Evolutionary conservation across 805 yeast species (phyloP), one percentile per base, ranked within the genome.

Genomic region (Komagataella phaffii): DNA sequence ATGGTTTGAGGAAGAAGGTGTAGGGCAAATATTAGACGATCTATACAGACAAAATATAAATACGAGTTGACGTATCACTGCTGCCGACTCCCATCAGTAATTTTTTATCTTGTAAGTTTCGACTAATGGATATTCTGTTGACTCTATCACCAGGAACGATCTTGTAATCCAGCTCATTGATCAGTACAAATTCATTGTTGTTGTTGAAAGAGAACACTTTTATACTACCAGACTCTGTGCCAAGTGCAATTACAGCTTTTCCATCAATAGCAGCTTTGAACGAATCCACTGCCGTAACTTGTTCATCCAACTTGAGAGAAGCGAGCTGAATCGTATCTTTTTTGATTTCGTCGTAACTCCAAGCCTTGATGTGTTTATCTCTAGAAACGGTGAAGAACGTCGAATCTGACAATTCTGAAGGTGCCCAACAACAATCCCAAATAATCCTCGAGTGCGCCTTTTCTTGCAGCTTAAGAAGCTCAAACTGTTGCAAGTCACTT

Each of bases 391-490:
- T 90, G n/a, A 86, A 61, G 60, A 91, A 90, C n/a, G 64, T 63
- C 10, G 58, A 56, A 3, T 52, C 44, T n/a, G 57, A 74, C 49
- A 61, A 61, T 3, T 60, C 69, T n/a, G 59, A 54, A 3, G 89
- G 88, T 0, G 82, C 70, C 96, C 97, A 93, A 44, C 85, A 77
- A 62, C 91, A 83, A 68, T 93, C 98, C 99, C 99, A 95, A 46
- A 93, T 79, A 59, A 93, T 91, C 65, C 97, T 79, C 1, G 84
- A 66, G 62, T 95, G 99, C 0, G 96, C 96, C 63, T 85, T 88
- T 43, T 78, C 78, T 67, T 63, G 58, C 8, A 63, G 24, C 24
- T 57, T 59, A 19, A 66, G 54, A 24, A 64, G 51, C n/a, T 30
- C 19, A 45, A 56, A 52, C 17, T 44, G 45, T 6, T 12, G 7